Evolutionary conservation across 306 rosid species (phyloP), one percentile per base, ranked within the genome.

Genomic region (Cucumis cinereus): DNA sequence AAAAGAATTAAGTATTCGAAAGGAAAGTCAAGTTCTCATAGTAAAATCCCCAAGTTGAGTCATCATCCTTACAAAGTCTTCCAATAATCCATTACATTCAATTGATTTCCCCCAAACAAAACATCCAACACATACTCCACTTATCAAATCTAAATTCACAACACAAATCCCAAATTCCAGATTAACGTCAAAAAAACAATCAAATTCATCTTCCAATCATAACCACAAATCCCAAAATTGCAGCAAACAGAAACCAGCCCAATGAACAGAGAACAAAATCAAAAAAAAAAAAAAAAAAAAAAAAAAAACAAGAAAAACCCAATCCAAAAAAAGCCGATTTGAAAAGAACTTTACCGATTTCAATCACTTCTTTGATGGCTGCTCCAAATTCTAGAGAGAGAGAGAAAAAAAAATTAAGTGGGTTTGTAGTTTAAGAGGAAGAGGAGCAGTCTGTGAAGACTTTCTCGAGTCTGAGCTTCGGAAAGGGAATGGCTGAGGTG

Each of bases 361-460:
- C 50, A 66, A 66, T 26, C 23, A 53, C 81, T 73, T 45, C 77
- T 38, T 66, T 58, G 63, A 72, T 36, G 79, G 82, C 79, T 4
- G 64, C 73, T 83, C 45, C 81, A 87, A 79, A 10, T 20, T 35
- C 64, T 40, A 26, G 55, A 70, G 22, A 73, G 79, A 66, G 33
- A 6, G 17, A 52, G 43, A 56, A 26, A 17, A 22, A 77, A 67
- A 77, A 41, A 24, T 52, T 82, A 81, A 73, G 43, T 33, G 82
- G 83, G 60, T 69, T 16, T 77, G 20, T n/a, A 62, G 81, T 63
- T 69, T 4, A 43, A 9, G 74, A 68, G 38, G 38, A 59, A 10
- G 23, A 86, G 73, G 80, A 80, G 89, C 83, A 70, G 73, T 53
- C 73, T 61, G 71, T 33, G 43, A 41, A 28, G 78, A 55, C 71